Evolutionary conservation across 352 stramenopile genomes (phyloP).

Genomic region (Phytophthora constricta): DNA sequence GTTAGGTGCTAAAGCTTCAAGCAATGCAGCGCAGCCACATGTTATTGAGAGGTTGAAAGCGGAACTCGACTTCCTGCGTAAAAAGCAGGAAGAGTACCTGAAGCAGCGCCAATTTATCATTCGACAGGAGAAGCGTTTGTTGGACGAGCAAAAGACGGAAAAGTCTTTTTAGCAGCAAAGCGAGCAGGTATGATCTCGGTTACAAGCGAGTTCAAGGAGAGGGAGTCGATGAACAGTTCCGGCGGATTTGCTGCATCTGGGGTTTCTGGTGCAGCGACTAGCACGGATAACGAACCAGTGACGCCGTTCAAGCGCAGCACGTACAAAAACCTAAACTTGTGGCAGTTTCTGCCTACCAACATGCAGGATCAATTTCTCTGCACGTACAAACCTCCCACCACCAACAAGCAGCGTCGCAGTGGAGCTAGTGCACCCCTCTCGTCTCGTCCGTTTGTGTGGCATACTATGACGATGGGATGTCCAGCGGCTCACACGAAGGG

Average conservation of each 20-base stretch:
- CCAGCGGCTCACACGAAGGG: conserved; percentile 83
- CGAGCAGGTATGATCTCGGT: conserved; percentile 25
- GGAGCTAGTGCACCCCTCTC: conserved; percentile 24
- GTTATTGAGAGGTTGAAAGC: conserved; percentile 44
- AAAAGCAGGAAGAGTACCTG: conserved; percentile 78
- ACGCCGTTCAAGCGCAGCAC: conserved; percentile 87
- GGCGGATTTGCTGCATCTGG: conserved; percentile 6
- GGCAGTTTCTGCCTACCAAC: conserved; percentile 85
- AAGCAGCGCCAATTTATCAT: conserved; percentile 81
- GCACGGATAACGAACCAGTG: conserved; percentile 37
- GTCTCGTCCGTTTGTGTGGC: conserved; percentile 67
- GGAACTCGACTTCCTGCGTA: conserved; percentile 69
- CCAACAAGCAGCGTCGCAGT: conserved; percentile 16
- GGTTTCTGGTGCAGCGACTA: conserved; percentile 22
- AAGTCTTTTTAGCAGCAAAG: conserved; percentile 49
- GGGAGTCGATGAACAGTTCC: conserved; percentile 20
- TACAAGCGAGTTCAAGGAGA: conserved; percentile 27
- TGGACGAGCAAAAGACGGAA: conserved; percentile 61
- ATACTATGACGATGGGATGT: conserved; percentile 89
- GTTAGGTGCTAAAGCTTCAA: conserved; percentile 23
- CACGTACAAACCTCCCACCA: conserved; percentile 48
- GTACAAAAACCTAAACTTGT: conserved; percentile 80
- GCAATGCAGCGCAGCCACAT: conserved; percentile 8
- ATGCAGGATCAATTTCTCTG: conserved; percentile 87
- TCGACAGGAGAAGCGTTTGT: conserved; percentile 69